Conservation (phyloP, 805 yeast species). For the Clavispora phyllophila region DNA sequence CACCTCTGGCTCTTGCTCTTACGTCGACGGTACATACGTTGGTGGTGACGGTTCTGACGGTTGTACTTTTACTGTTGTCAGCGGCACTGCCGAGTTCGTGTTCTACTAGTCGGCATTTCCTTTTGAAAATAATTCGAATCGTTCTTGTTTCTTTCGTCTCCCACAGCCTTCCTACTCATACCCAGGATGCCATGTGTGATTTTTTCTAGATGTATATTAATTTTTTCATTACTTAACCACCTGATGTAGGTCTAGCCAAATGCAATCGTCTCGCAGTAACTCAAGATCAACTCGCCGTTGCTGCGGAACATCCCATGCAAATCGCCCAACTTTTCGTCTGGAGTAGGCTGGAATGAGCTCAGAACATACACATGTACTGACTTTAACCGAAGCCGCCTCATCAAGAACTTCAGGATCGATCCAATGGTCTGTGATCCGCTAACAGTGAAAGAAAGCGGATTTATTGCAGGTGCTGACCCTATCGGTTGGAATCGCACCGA, state of each 20-base stretch:
- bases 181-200: not conserved
- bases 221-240: not conserved
- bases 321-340: constrained; percentile 34
- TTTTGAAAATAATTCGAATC: not conserved
- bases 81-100: constrained; percentile 15
- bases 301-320: constrained; percentile 26
- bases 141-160: not conserved
- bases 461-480: constrained; percentile 49
- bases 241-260: constrained; percentile 26
- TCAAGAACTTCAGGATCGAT: constrained; percentile 42
- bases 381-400: constrained; percentile 9
- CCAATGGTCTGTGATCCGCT: constrained; percentile 43
- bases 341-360: constrained; percentile 38
- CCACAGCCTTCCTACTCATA: not conserved
- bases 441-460: constrained; percentile 47
- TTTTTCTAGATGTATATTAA: not conserved
- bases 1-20: constrained; percentile 15
- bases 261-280: constrained; percentile 37
- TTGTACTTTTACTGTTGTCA: constrained; percentile 15
- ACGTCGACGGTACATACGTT: constrained; percentile 13
- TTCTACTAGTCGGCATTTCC: constrained; percentile 10
- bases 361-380: constrained; percentile 32
- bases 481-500: constrained; percentile 55
- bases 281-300: constrained; percentile 31
- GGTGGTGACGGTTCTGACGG: constrained; percentile 18